These are phyloP conservation scores for Leptographium radiaticola DNA, from an alignment of 2,329 filamentous ascomycete genomes.

Conservation along the genomic window DNA sequence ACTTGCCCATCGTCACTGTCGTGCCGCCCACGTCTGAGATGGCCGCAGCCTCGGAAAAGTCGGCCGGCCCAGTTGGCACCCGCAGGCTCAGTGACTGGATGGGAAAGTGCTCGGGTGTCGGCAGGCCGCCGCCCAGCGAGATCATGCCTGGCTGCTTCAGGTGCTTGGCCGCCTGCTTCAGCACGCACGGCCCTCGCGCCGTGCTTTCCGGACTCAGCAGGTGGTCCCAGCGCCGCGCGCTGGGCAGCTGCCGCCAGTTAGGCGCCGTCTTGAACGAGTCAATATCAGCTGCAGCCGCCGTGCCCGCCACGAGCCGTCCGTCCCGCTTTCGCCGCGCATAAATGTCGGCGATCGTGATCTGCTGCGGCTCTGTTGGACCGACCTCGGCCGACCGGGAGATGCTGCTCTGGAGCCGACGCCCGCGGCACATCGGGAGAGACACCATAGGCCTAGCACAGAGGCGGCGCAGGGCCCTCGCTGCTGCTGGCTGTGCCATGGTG, in stretches of 20 bases:
- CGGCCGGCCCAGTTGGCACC: conserved; percentile 48
- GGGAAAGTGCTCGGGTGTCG: conserved; percentile 85
- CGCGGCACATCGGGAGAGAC: not conserved
- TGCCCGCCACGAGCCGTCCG: conserved; percentile 59
- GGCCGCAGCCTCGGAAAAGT: conserved; percentile 59
- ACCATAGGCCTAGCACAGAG: not conserved
- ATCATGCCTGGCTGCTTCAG: conserved; percentile 75
- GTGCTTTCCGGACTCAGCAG: conserved; percentile 51
- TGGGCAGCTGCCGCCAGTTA: conserved; percentile 45
- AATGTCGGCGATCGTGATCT: conserved; percentile 54
- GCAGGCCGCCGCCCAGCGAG: conserved; percentile 83
- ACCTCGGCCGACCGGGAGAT: not conserved
- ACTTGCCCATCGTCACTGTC: conserved; percentile 60
- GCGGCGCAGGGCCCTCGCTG: not conserved
- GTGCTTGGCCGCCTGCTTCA: conserved; percentile 71
- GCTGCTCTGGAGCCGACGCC: not conserved
- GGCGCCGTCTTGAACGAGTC: conserved; percentile 66
- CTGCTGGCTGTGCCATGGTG: not conserved
- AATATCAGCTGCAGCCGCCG: conserved; percentile 65
- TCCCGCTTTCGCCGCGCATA: conserved; percentile 53
- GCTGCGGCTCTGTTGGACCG: not conserved
- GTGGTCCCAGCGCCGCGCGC: conserved; percentile 69
- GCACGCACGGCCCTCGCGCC: conserved; percentile 48
- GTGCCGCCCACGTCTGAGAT: conserved; percentile 36
- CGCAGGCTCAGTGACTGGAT: conserved; percentile 66